Conservation (phyloP, 208 protist genomes). For the Polymyxa betae region DNA sequence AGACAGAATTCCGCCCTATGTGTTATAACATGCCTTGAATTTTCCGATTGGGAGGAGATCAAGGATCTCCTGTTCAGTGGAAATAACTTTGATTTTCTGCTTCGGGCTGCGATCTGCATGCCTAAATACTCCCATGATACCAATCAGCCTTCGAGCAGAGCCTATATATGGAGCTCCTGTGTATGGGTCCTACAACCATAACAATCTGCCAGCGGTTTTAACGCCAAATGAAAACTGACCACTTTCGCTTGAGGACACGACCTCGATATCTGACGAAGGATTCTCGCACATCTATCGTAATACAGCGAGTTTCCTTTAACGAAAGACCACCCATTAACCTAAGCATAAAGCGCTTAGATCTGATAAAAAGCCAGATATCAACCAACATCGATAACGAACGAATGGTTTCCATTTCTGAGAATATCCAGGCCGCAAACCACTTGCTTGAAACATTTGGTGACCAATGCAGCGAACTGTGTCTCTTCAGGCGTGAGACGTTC, state of each 20-base stretch:
- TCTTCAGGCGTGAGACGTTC: conserved; percentile 5
- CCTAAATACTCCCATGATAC: conserved; percentile 73
- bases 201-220: too few species aligned
- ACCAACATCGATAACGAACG: conserved; percentile 50
- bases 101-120: conserved; percentile 78
- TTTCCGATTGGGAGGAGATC: background rate
- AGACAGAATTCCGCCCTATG: too few species aligned
- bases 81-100: conserved; percentile 75
- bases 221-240: background rate
- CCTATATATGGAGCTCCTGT: too few species aligned
- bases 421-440: conserved; percentile 52
- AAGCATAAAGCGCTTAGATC: conserved; percentile 70
- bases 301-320: conserved; percentile 76
- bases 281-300: conserved; percentile 63
- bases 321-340: conserved; percentile 85
- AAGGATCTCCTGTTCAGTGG: background rate
- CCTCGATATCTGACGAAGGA: conserved; percentile 59
- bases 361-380: background rate
- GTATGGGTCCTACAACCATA: too few species aligned
- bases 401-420: background rate
- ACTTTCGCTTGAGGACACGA: background rate
- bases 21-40: conserved; percentile 12
- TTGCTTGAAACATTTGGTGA: conserved; percentile 36
- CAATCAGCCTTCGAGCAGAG: background rate
- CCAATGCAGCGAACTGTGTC: background rate